Conservation (phyloP, 768 basidiomycete species). For the Suillus variegatus region DNA sequence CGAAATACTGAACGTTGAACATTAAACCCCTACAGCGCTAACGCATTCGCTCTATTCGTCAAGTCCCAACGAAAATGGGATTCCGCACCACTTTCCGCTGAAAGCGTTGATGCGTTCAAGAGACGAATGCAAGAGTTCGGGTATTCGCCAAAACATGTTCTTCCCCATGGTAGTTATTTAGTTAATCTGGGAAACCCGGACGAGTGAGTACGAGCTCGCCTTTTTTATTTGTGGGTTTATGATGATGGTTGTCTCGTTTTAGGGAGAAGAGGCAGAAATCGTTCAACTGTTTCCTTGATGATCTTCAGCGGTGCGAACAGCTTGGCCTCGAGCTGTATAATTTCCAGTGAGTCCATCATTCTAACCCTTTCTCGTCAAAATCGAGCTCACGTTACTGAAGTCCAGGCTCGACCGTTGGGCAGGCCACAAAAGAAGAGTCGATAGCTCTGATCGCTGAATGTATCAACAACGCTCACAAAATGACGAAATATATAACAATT, state of each 20-base stretch:
- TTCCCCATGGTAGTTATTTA: slow-evolving; percentile 86
- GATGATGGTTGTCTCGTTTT: neutral
- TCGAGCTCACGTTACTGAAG: slow-evolving; percentile 34
- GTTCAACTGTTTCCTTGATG: slow-evolving; percentile 81
- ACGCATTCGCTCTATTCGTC: slow-evolving; percentile 80
- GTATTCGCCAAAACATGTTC: slow-evolving; percentile 60
- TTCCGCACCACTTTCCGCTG: slow-evolving; percentile 55
- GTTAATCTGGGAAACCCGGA: slow-evolving; percentile 86
- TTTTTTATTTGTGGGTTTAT: neutral
- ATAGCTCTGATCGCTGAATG: slow-evolving; percentile 67
- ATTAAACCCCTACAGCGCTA: slow-evolving; percentile 53
- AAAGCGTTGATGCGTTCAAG: slow-evolving; percentile 60
- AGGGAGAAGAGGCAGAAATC: slow-evolving; percentile 71
- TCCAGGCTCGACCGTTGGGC: slow-evolving; percentile 83
- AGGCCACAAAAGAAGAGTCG: slow-evolving; percentile 58
- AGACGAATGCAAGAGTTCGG: slow-evolving; percentile 57
- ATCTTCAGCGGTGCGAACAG: slow-evolving; percentile 73
- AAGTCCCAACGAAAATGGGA: slow-evolving; percentile 86
- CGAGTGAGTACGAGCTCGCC: slow-evolving; percentile 41
- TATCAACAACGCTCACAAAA: slow-evolving; percentile 72
- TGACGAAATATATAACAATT: slow-evolving; percentile 55
- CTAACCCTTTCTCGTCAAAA: neutral
- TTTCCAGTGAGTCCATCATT: slow-evolving; percentile 67
- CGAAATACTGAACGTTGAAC: neutral
- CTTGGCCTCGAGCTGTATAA: slow-evolving; percentile 78